phyloP scores from a whole-genome alignment of 495 filamentous ascomycete species.

The Clavariopsis aquatica region DNA sequence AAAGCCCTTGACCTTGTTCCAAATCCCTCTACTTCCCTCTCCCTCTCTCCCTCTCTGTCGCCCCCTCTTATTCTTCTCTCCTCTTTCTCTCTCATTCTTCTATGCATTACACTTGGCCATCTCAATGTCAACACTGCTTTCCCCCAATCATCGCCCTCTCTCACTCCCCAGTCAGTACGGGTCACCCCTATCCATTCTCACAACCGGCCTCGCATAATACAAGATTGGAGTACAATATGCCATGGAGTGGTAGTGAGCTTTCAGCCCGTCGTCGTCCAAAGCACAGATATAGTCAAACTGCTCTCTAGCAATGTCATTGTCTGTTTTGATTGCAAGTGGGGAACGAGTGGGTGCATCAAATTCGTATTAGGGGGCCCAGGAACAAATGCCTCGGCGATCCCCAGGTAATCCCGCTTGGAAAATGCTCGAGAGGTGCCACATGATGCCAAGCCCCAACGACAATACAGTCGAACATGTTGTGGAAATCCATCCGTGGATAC shows the following conservation, averaged over 20 bases:
- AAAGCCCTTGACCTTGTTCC: neutral
- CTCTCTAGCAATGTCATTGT: constrained; percentile 1
- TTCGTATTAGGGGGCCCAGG: neutral
- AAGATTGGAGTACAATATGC: neutral
- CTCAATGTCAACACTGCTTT: neutral
- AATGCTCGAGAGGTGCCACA: constrained; percentile 7
- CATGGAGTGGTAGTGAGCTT: neutral
- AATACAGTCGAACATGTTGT: constrained; percentile 9
- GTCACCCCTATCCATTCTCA: neutral
- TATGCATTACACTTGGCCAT: neutral
- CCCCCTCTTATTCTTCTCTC: neutral
- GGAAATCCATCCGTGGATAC: neutral
- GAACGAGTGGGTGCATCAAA: neutral
- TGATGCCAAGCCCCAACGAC: constrained; percentile 4
- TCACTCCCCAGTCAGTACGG: neutral
- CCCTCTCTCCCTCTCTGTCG: neutral
- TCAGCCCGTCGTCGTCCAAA: neutral
- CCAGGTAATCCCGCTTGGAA: neutral
- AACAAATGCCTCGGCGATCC: neutral
- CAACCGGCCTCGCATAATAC: neutral
- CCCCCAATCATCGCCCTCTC: neutral
- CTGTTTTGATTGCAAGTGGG: neutral
- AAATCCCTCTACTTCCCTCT: neutral
- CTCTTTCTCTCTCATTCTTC: neutral
- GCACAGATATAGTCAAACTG: neutral